Percentiles rank a stretch among this genome's conserved stretches.
phyloP scores from a whole-genome alignment of 1,139 yeast species.

The Scheffersomyces insectosa region DNA sequence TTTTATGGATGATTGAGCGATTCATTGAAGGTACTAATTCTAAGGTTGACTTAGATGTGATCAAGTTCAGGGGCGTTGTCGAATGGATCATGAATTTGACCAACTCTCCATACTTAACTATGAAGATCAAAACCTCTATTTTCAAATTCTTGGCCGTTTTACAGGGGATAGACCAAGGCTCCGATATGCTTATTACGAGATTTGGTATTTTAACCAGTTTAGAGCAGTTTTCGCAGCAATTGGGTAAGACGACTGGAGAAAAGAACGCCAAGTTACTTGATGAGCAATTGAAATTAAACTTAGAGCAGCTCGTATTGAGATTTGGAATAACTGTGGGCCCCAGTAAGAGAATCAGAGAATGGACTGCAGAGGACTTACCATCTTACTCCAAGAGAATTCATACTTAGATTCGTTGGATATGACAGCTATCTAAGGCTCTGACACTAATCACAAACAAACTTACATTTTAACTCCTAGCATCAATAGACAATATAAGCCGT shows the following conservation, averaged over 20 bases:
- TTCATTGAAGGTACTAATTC: constrained; percentile 48
- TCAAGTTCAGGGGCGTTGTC: constrained; percentile 54
- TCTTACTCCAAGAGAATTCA: constrained; percentile 46
- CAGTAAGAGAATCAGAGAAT: constrained; percentile 58
- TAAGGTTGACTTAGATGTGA: constrained; percentile 50
- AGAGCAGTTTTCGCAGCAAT: constrained; percentile 38
- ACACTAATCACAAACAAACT: too few species aligned
- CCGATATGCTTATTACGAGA: constrained; percentile 61
- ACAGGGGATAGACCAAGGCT: constrained; percentile 60
- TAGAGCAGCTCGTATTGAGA: constrained; percentile 48
- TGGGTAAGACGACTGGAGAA: constrained; percentile 11
- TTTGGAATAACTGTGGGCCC: constrained; percentile 41
- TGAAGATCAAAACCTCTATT: constrained; percentile 40
- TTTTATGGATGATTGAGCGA: constrained; percentile 64
- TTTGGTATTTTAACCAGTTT: constrained; percentile 56
- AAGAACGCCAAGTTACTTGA: constrained; percentile 17
- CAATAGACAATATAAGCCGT: too few species aligned
- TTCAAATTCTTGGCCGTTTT: constrained; percentile 47
- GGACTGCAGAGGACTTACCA: constrained; percentile 56
- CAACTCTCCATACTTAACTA: constrained; percentile 48
- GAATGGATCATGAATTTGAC: constrained; percentile 67
- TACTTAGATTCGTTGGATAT: neutral
- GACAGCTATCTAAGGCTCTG: too few species aligned
- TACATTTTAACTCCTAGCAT: too few species aligned
- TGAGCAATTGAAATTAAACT: constrained; percentile 41